These are phyloP conservation scores for Tirmania nivea DNA, from an alignment of 495 filamentous ascomycete genomes.

Conservation along the genomic window DNA sequence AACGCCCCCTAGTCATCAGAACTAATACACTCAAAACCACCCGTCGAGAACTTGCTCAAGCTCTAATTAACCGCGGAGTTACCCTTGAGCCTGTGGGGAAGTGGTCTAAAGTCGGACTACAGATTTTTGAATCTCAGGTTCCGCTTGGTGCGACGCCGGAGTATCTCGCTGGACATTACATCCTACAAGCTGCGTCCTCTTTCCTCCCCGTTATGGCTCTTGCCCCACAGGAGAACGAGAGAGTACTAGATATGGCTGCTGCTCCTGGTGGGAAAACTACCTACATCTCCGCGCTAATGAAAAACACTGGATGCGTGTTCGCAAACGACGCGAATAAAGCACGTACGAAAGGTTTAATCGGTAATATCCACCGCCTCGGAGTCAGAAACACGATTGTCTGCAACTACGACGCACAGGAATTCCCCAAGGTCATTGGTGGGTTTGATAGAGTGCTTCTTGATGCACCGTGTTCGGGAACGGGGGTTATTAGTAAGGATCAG, in stretches of 20 bases:
- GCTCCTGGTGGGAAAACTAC: constrained; percentile 96
- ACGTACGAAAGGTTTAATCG: constrained; percentile 88
- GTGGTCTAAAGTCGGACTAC: constrained; percentile 93
- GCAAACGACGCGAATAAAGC: constrained; percentile 89
- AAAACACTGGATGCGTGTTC: constrained; percentile 88
- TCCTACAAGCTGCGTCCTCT: constrained; percentile 86
- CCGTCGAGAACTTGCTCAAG: constrained; percentile 74
- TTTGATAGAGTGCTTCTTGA: constrained; percentile 73
- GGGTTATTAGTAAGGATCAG: constrained; percentile 87
- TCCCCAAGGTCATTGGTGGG: constrained; percentile 81
- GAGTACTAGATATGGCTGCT: constrained; percentile 85
- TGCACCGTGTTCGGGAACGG: constrained; percentile 62
- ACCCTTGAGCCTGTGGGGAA: constrained; percentile 92
- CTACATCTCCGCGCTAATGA: constrained; percentile 90
- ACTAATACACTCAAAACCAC: constrained; percentile 91
- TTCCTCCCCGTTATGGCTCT: constrained; percentile 97
- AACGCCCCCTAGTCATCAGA: constrained; percentile 64
- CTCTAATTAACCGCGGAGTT: constrained; percentile 90
- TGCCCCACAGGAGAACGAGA: constrained; percentile 78
- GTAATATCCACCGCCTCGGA: constrained; percentile 90
- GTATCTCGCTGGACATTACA: constrained; percentile 92
- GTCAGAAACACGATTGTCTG: constrained; percentile 85
- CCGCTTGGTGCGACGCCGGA: constrained; percentile 95
- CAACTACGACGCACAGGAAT: constrained; percentile 79
- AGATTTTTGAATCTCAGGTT: constrained; percentile 83